phyloP scores from a whole-genome alignment of 441 rosid species.

The Kokia cookei region DNA sequence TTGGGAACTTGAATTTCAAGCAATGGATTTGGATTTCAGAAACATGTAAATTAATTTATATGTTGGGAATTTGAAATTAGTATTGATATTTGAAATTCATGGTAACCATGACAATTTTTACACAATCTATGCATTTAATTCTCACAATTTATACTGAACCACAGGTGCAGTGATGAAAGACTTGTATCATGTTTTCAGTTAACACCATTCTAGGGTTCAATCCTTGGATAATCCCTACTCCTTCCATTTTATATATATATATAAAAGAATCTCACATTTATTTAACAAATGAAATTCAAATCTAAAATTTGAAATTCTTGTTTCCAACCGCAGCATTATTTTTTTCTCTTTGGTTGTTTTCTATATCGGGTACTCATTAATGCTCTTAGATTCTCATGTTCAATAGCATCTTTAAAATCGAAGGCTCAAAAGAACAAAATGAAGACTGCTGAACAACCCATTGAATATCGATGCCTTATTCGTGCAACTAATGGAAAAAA shows the following conservation, averaged over 20 bases:
- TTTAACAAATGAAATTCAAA: neutral
- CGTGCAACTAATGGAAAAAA: constrained; percentile 85
- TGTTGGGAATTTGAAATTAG: neutral
- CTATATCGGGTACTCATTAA: neutral
- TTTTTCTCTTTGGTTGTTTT: neutral
- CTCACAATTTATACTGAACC: neutral
- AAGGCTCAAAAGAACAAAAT: constrained; percentile 70
- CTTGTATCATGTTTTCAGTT: no score
- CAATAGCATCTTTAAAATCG: constrained; percentile 71
- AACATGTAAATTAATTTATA: neutral
- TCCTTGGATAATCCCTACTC: no score
- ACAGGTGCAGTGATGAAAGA: no score
- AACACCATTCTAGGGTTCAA: no score
- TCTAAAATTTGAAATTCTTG: neutral
- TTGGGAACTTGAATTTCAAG: neutral
- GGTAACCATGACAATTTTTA: neutral
- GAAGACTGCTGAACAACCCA: constrained; percentile 43
- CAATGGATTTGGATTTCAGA: neutral
- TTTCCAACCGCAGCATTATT: neutral
- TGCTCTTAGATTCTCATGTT: neutral
- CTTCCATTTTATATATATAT: no score
- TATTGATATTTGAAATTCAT: neutral
- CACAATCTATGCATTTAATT: neutral
- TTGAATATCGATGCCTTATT: constrained; percentile 74
- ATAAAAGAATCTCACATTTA: neutral